Base-by-base conservation (phyloP, 2,329 filamentous ascomycete species). In the Phaeosphaeriaceae sp. region DNA sequence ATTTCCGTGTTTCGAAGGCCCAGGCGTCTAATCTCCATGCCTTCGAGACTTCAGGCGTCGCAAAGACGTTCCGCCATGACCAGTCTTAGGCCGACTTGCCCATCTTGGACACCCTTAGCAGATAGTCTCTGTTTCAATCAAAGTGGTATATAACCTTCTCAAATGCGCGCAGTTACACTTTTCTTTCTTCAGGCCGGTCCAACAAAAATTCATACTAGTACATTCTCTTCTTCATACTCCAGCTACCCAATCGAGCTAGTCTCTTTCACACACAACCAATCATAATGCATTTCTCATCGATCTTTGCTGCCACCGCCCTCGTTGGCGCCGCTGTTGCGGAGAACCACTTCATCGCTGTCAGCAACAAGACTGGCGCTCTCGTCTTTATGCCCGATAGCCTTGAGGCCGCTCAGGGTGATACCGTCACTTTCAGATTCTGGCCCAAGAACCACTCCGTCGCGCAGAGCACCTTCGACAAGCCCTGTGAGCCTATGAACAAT, bases 391-490 rank as follows among this genome's bases (percentile, higher is more conserved):
- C 72, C 15, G 66, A 68, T 50, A 66, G 48, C 54, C 55, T 71
- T 50, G 62, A 57, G 16, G 72, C 72, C 9, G 66, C 62, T 16
- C 50, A 70, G 48, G 72, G 72, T 32, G 72, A 75, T 48, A 72
- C 62, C 23, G 66, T 75, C 39, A 67, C 56, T 16, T 75, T 74
- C 67, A 54, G 61, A 41, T 75, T 74, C 64, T 73, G 67, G 65
- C 68, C 71, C 42, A 68, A 68, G 60, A 71, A 71, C 60, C 73
- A 75, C 63, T 72, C 68, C 33, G 67, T 74, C 46, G 72, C 68
- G 17, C 70, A 74, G 50, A 61, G 64, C 21, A 54, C 68, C 35
- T 74, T 74, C 47, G 66, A 48, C 41, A 49, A 51, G 6, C 70
- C 72, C 33, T 75, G 73, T 57, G 42, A 63, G 44, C 73, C 73